These are phyloP conservation scores for Ogataea hybrid DNA, from an alignment of 1,139 yeast species.

Conservation along the genomic window DNA sequence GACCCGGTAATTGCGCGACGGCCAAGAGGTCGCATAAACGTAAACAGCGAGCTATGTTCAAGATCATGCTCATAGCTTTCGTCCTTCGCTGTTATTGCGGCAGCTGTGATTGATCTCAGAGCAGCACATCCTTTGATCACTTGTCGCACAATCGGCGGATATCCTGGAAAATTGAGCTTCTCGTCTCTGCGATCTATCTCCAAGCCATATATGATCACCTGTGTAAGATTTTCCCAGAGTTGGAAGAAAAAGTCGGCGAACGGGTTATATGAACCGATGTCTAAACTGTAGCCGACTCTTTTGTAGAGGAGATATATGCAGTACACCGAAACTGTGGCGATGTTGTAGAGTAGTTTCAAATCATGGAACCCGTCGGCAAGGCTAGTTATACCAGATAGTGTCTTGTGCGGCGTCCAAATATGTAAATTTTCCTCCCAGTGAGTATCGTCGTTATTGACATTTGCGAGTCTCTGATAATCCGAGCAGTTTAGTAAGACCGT, in stretches of 20 bases:
- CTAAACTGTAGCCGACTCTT: slow-evolving; percentile 38
- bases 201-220: slow-evolving; percentile 52
- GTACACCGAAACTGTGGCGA: slow-evolving; percentile 49
- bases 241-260: slow-evolving; percentile 54
- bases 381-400: slow-evolving; percentile 30
- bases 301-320: slow-evolving; percentile 52
- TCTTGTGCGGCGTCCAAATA: slow-evolving; percentile 53
- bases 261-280: slow-evolving; percentile 43
- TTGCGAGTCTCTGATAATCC: slow-evolving; percentile 45
- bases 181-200: slow-evolving; percentile 65
- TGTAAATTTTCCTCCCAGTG: slow-evolving; percentile 42
- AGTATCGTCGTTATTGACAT: slow-evolving; percentile 44
- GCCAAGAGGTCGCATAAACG: slow-evolving; percentile 61
- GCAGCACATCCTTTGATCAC: slow-evolving; percentile 64
- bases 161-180: slow-evolving; percentile 32
- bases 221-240: slow-evolving; percentile 65
- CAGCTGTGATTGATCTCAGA: slow-evolving; percentile 57
- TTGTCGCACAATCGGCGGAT: slow-evolving; percentile 40
- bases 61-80: slow-evolving; percentile 47
- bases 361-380: slow-evolving; percentile 32
- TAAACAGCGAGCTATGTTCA: slow-evolving; percentile 50
- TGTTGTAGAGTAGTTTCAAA: slow-evolving; percentile 50
- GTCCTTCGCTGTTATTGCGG: slow-evolving; percentile 50
- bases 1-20: slow-evolving; percentile 58
- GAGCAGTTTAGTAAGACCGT: slow-evolving; percentile 42